phyloP scores from a whole-genome alignment of 805 yeast species.

The Cyberlindnera maclurae region DNA sequence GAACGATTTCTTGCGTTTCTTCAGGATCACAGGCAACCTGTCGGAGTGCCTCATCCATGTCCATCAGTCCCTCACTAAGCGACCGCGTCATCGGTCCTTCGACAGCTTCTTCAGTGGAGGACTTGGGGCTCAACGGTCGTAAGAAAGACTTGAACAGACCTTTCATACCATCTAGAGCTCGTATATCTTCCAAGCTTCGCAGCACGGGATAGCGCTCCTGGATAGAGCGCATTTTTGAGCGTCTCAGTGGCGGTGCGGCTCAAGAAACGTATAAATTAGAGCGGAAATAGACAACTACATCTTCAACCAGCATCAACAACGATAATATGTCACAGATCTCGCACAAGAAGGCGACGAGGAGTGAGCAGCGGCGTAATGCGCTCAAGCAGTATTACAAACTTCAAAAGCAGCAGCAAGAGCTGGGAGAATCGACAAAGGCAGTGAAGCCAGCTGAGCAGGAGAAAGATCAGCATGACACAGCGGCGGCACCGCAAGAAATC shows the following conservation, averaged over 20 bases:
- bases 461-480: conserved; percentile 19
- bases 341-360: conserved; percentile 16
- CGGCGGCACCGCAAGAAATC: conserved; percentile 24
- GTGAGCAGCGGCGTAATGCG: conserved; percentile 30
- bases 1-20: conserved; percentile 6
- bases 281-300: not conserved
- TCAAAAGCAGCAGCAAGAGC: conserved; percentile 23
- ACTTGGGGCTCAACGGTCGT: not conserved
- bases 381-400: conserved; percentile 36
- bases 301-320: not conserved
- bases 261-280: too few relatives aligned
- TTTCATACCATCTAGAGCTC: too few relatives aligned
- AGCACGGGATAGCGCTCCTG: not conserved
- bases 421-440: conserved; percentile 2
- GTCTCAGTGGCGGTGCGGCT: not conserved
- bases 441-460: conserved; percentile 3
- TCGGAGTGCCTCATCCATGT: conserved; percentile 2
- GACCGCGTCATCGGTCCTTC: conserved; percentile 2
- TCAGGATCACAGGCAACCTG: not conserved
- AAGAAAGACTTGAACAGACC: too few relatives aligned
- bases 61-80: conserved; percentile 2
- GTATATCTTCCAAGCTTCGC: not conserved
- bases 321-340: conserved; percentile 12
- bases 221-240: conserved; percentile 9
- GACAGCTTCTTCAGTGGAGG: not conserved